Base-by-base conservation (phyloP, 768 basidiomycete species). In the Crucibulum laeve region DNA sequence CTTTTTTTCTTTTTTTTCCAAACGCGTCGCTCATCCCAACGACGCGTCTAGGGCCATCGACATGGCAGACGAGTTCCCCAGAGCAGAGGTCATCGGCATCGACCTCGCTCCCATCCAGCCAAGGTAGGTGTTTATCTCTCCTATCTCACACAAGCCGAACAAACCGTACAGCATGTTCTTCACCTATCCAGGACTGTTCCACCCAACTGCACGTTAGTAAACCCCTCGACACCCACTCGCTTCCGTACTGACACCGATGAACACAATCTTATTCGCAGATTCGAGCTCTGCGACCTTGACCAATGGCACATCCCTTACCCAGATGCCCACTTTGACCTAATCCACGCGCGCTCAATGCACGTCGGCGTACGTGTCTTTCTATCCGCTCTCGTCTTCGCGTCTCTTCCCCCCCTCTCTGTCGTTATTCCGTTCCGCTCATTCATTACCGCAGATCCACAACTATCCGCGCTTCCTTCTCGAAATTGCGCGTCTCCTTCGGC, bases 51-150 rank as follows among this genome's bases (percentile, higher is more conserved):
- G 82, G 84, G 80, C 84, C 19, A 77, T 85, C 50, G 79, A 80
- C 59, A 76, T 86, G 63, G 84, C 84, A 38, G 81, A 85, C 52
- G 82, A 83, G 60, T 86, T 87, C 59, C 80, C 79, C 34, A 57
- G 69, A 38, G 80, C 71, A 46, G 79, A 84, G 50, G 79, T 86
- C 48, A 73, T 80, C 57, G 84, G 82, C 18, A 68, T 84, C 47
- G 84, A 87, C 66, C 71, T 87, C 25, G 82, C 83, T 18, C 84
- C 84, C 49, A 76, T 86, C 30, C 84, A 86, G 56, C 82, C 84
- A 38, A 73, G 77, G 84, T 85, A 62, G 44, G 53, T 54, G 38
- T 46, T 48, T 45, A 17, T 23, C 33, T 36, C 18, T 19, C 41
- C 24, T 17, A 26, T 34, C 25, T 15, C 40, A 14, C 25, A 22